Evolutionary conservation across 2,329 filamentous ascomycete genomes (phyloP).

Genomic region (Sphaerostilbella broomeana): DNA sequence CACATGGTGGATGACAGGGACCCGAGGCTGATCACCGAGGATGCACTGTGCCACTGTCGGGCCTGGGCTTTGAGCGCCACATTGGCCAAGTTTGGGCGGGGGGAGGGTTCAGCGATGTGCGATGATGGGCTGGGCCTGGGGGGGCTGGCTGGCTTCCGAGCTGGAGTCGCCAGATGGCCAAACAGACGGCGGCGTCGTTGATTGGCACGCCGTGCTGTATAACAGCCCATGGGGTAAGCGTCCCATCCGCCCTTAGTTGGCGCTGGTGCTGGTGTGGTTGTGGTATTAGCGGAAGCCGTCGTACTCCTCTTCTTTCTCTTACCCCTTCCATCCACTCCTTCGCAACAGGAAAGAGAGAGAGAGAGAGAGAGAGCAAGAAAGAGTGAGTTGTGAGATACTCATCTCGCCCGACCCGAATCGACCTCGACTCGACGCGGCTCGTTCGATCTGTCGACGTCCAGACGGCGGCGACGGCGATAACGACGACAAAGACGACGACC

Average conservation of each 20-base stretch:
- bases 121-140: slow-evolving; percentile 3
- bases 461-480: slow-evolving; percentile 4
- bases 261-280: slow-evolving; percentile 2
- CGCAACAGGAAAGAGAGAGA: slow-evolving; percentile 1
- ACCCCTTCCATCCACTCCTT: slow-evolving; percentile 4
- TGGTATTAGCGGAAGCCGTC: not conserved
- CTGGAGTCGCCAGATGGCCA: slow-evolving; percentile 4
- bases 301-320: slow-evolving; percentile 4
- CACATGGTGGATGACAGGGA: slow-evolving; percentile 13
- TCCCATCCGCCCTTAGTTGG: slow-evolving; percentile 4
- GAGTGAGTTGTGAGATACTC: slow-evolving; percentile 3
- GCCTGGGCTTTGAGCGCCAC: slow-evolving; percentile 10
- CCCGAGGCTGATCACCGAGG: slow-evolving; percentile 1
- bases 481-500: slow-evolving; percentile 2
- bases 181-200: not conserved
- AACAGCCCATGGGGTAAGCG: slow-evolving; percentile 13
- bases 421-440: slow-evolving; percentile 9
- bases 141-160: slow-evolving; percentile 1
- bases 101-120: slow-evolving; percentile 3
- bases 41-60: slow-evolving; percentile 10
- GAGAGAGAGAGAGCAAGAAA: not conserved
- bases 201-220: slow-evolving; percentile 8
- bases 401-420: slow-evolving; percentile 4
- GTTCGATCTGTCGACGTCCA: slow-evolving; percentile 11
- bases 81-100: slow-evolving; percentile 7